Evolutionary conservation across 2,329 filamentous ascomycete genomes (phyloP).

Genomic region (Monosporascus sp.): DNA sequence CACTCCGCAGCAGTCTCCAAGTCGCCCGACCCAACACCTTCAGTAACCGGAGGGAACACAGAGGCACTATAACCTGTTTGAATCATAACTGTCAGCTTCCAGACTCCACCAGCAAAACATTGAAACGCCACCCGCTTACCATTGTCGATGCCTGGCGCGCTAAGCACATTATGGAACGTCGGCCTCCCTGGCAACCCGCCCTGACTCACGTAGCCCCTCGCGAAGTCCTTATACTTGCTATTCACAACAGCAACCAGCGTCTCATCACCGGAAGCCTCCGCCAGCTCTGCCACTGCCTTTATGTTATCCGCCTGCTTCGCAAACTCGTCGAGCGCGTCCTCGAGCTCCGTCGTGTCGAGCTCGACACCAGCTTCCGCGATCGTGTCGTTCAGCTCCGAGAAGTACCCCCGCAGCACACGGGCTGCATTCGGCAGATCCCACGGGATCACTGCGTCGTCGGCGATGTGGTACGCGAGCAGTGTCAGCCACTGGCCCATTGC

Average conservation of each 20-base stretch:
- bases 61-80: conserved; percentile 1
- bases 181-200: conserved; percentile 3
- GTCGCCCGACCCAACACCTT: conserved; percentile 1
- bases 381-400: not conserved
- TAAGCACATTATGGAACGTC: conserved; percentile 4
- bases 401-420: not conserved
- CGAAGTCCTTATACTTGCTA: conserved; percentile 4
- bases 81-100: no score
- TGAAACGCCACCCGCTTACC: not conserved
- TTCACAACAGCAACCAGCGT: conserved; percentile 1
- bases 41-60: conserved; percentile 5
- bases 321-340: not conserved
- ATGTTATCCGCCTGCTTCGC: not conserved
- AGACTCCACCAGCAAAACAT: no score
- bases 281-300: not conserved
- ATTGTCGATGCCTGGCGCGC: conserved; percentile 5
- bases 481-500: conserved; percentile 37
- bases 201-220: conserved; percentile 2
- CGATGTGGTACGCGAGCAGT: conserved; percentile 5
- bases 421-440: conserved; percentile 4
- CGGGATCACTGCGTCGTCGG: conserved; percentile 2
- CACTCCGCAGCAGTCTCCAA: conserved; percentile 1
- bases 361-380: not conserved
- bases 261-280: not conserved
- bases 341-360: conserved; percentile 1